These are phyloP conservation scores for Kwoniella europaea DNA, from an alignment of 768 basidiomycete species.

Conservation along the genomic window DNA sequence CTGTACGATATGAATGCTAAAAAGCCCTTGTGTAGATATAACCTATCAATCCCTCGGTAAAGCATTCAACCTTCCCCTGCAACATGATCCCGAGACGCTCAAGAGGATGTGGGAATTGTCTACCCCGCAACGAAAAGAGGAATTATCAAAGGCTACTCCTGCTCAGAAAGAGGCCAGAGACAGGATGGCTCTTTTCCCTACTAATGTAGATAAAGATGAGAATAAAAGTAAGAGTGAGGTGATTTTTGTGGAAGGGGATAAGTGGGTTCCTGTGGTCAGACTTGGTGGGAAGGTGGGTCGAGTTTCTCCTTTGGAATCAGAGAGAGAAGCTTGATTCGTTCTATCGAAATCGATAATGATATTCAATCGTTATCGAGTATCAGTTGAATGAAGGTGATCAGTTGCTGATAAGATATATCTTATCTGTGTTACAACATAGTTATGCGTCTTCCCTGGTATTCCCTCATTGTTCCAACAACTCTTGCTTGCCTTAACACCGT, in stretches of 20 bases:
- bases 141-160: slow-evolving; percentile 68
- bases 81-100: slow-evolving; percentile 78
- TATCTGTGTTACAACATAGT: slow-evolving; percentile 34
- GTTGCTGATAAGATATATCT: too few species aligned
- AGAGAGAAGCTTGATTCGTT: too few species aligned
- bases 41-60: slow-evolving; percentile 86
- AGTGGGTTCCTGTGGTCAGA: slow-evolving; percentile 93
- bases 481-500: slow-evolving; percentile 72
- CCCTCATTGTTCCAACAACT: slow-evolving; percentile 82
- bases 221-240: slow-evolving; percentile 71
- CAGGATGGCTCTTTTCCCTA: slow-evolving; percentile 89
- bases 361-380: too few species aligned
- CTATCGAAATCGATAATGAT: background rate
- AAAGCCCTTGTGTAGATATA: slow-evolving; percentile 65
- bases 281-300: slow-evolving; percentile 69
- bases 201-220: slow-evolving; percentile 23
- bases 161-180: slow-evolving; percentile 77
- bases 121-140: slow-evolving; percentile 61
- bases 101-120: slow-evolving; percentile 69
- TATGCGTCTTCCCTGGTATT: slow-evolving; percentile 91
- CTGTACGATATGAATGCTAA: too few species aligned
- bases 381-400: too few species aligned
- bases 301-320: background rate
- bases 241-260: slow-evolving; percentile 74
- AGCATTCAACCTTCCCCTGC: slow-evolving; percentile 73